Percentiles rank a stretch among this genome's conserved stretches.
phyloP scores from a whole-genome alignment of 768 basidiomycete species.

The Kwoniella dendrophila region DNA sequence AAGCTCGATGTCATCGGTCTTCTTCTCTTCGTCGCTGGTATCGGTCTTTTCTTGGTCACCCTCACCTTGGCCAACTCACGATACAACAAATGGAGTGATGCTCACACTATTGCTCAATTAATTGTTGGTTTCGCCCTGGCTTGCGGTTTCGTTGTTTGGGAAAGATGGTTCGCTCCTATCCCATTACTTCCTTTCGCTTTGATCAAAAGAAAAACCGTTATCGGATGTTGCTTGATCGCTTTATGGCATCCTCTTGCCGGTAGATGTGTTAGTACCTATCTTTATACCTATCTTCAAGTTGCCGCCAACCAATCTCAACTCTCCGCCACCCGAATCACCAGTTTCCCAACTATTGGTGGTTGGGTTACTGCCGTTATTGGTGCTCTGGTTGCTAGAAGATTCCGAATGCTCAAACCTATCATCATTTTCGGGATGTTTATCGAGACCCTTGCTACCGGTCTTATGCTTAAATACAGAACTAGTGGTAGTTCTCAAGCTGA shows the following conservation, averaged over 20 bases:
- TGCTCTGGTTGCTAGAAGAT: constrained; percentile 39
- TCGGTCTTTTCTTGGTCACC: constrained; percentile 52
- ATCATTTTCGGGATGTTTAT: constrained; percentile 48
- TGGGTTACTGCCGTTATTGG: constrained; percentile 33
- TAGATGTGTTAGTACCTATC: constrained; percentile 33
- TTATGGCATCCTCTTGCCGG: constrained; percentile 51
- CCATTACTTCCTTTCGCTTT: constrained; percentile 52
- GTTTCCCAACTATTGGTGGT: constrained; percentile 33
- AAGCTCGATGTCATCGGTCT: constrained; percentile 54
- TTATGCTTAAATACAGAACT: constrained; percentile 51
- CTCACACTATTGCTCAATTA: constrained; percentile 50
- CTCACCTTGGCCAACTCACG: constrained; percentile 53
- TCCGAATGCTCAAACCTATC: constrained; percentile 51
- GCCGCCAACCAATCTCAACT: constrained; percentile 35
- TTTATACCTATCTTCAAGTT: constrained; percentile 39
- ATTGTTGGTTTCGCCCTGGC: constrained; percentile 38
- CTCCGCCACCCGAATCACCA: constrained; percentile 32
- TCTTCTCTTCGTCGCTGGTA: constrained; percentile 48
- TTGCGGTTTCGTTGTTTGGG: constrained; percentile 47
- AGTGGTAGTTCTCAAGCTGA: constrained; percentile 39
- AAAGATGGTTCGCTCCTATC: constrained; percentile 49
- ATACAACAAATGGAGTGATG: constrained; percentile 47
- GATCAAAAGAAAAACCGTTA: constrained; percentile 48
- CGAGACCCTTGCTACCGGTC: constrained; percentile 44
- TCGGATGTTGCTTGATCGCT: constrained; percentile 45